Percentiles rank a stretch among this genome's conserved stretches.
Evolutionary conservation across 345 rosid genomes (phyloP).

Genomic region (Stellera chamaejasme): DNA sequence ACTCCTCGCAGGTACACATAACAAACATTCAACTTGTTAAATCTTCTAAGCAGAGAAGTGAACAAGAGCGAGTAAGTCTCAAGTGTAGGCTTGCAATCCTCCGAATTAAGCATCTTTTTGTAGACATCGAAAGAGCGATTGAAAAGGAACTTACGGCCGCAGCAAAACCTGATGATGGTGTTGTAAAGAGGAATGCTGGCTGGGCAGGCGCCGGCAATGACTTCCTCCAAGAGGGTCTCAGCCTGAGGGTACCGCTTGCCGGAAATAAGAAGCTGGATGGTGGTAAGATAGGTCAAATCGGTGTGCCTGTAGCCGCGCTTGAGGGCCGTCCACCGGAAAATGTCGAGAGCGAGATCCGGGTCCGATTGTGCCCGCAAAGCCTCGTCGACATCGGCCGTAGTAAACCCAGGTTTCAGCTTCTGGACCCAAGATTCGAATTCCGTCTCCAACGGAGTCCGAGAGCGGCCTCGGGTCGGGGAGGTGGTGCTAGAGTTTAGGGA

Average conservation of each 20-base stretch:
- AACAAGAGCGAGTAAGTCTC: constrained; percentile 66
- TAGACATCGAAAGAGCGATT: constrained; percentile 77
- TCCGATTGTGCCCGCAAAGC: constrained; percentile 74
- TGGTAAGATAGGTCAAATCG: constrained; percentile 50
- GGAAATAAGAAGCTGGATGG: constrained; percentile 46
- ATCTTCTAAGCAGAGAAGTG: constrained; percentile 57
- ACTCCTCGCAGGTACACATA: constrained; percentile 75
- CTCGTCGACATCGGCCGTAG: constrained; percentile 46
- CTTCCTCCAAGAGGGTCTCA: constrained; percentile 71
- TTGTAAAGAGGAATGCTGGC: constrained; percentile 64
- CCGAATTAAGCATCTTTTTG: constrained; percentile 65
- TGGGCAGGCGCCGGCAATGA: constrained; percentile 80
- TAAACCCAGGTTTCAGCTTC: constrained; percentile 77
- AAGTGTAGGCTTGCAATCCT: constrained; percentile 59
- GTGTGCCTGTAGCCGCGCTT: constrained; percentile 68
- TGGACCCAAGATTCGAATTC: constrained; percentile 83
- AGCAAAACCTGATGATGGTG: constrained; percentile 60
- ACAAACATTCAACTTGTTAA: constrained; percentile 60
- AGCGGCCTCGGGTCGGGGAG: constrained; percentile 24
- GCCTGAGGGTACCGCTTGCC: constrained; percentile 65
- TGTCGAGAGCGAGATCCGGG: constrained; percentile 80
- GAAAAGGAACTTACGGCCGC: constrained; percentile 65
- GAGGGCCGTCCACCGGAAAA: constrained; percentile 90
- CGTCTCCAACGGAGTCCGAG: constrained; percentile 65
- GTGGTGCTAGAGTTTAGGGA: constrained; percentile 11